A percentile compares a stretch with the other conserved stretches of the same genome.
These are phyloP conservation scores for Escovopsis sp. DNA, from an alignment of 2,329 filamentous ascomycete genomes.

Conservation along the genomic window DNA sequence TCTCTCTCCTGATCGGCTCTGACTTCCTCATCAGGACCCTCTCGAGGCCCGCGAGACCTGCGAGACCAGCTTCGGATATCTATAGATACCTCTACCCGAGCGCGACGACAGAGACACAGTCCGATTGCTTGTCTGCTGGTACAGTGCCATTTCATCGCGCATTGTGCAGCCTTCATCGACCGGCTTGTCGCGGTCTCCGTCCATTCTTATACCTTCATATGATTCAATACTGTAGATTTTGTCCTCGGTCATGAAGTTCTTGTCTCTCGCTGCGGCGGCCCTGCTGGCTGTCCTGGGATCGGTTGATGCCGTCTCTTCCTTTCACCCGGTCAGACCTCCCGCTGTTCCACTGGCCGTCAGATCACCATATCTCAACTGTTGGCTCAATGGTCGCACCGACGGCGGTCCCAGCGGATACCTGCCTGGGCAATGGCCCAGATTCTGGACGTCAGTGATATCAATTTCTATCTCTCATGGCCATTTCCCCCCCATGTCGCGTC, in stretches of 20 bases:
- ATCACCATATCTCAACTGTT: conserved; percentile 60
- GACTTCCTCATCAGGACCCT: too few relatives aligned
- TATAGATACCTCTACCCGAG: too few relatives aligned
- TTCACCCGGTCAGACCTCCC: conserved; percentile 49
- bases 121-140: too few relatives aligned
- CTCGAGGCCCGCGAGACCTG: too few relatives aligned
- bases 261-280: conserved; percentile 9
- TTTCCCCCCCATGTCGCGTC: neutral
- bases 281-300: conserved; percentile 8
- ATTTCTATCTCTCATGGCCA: too few relatives aligned
- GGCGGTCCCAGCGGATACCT: conserved; percentile 51
- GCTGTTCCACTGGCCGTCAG: conserved; percentile 59
- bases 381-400: conserved; percentile 47
- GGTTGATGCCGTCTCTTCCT: conserved; percentile 31
- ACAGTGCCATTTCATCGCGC: too few relatives aligned
- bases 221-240: neutral
- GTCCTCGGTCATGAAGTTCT: conserved; percentile 8
- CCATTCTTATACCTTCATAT: neutral
- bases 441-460: conserved; percentile 44
- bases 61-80: too few relatives aligned
- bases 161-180: too few relatives aligned
- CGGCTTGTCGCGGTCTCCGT: too few relatives aligned
- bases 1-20: too few relatives aligned
- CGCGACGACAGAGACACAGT: too few relatives aligned
- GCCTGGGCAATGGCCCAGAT: conserved; percentile 52